Base-by-base conservation (phyloP, 2,329 filamentous ascomycete genomes). In the Capronia coronata region DNA sequence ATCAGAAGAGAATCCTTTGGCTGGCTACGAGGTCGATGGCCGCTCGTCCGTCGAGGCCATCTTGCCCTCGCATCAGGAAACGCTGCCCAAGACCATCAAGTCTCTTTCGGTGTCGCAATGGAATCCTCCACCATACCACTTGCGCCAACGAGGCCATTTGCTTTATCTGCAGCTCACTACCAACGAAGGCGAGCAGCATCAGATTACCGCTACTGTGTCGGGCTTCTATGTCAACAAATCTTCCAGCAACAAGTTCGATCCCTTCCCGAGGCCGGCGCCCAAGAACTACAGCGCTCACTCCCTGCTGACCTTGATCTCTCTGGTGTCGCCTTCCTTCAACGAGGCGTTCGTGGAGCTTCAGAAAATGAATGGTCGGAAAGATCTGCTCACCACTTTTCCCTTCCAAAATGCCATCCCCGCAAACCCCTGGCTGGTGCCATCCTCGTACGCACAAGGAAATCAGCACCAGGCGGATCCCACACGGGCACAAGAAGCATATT, bases 171-270 rank as follows among this genome's bases (percentile, higher is more conserved):
- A 88, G 56, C 77, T 93, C 37, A 91, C 85, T 13, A 97, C 90
- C 49, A 91, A 88, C 61, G 93, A 98, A 70, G 90, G 90, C 56
- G 93, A 98, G 71, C 88, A 94, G 67, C 83, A 86, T 68, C 89
- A 96, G 68, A 85, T 98, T 63, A 98, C 94, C 8, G 82, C 87
- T 11, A 88, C 96, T 62, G 86, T 95, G 43, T 90, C 89, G 11
- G 93, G 93, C 16, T 98, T 98, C 75, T 98, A 84, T 67, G 86
- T 97, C 63, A 98, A 95, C 77, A 95, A 90, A 69, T 96, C 87
- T 23, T 93, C 88, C 46, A 96, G 93, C 70, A 80, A 79, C 71
- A 96, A 93, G 70, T 98, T 98, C 63, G 93, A 97, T 67, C 93
- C 93, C 8, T 83, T 82, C 59, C 90, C 90, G 5, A 81, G 86